Conservation (phyloP, 192 early-diverging fungal genomes). For the Coemansia sp. region DNA sequence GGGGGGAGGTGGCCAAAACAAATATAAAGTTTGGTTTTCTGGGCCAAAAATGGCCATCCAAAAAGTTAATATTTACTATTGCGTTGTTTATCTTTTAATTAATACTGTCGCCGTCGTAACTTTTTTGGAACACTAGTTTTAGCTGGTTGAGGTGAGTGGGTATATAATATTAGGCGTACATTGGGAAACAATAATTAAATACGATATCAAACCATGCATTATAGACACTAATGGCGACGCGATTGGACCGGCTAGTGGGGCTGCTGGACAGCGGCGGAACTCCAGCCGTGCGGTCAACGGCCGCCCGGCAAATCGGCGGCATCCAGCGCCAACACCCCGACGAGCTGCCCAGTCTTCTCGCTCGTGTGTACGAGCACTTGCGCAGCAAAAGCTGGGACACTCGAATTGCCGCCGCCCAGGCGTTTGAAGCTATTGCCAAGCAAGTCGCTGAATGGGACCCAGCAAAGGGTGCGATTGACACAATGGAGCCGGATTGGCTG, state of each 20-base stretch:
- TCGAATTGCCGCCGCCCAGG: constrained; percentile 88
- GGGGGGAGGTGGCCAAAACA: constrained; percentile 6
- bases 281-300: constrained; percentile 77
- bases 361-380: constrained; percentile 62
- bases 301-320: constrained; percentile 93
- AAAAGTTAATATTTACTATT: neutral
- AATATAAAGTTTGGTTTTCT: constrained; percentile 1
- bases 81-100: neutral
- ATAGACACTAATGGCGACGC: constrained; percentile 45
- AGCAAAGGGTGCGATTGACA: constrained; percentile 4
- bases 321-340: constrained; percentile 92
- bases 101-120: neutral
- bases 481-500: constrained; percentile 54
- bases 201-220: neutral
- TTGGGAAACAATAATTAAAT: neutral
- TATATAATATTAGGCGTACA: too few relatives aligned
- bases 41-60: neutral
- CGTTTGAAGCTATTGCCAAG: constrained; percentile 85
- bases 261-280: constrained; percentile 95
- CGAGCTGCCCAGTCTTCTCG: constrained; percentile 85
- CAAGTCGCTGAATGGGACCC: constrained; percentile 90
- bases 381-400: constrained; percentile 93
- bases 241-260: constrained; percentile 90
- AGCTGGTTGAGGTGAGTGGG: too few relatives aligned
- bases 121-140: neutral